These are phyloP conservation scores for Leucocoprinus sp. DNA, from an alignment of 768 basidiomycete genomes.

Conservation along the genomic window DNA sequence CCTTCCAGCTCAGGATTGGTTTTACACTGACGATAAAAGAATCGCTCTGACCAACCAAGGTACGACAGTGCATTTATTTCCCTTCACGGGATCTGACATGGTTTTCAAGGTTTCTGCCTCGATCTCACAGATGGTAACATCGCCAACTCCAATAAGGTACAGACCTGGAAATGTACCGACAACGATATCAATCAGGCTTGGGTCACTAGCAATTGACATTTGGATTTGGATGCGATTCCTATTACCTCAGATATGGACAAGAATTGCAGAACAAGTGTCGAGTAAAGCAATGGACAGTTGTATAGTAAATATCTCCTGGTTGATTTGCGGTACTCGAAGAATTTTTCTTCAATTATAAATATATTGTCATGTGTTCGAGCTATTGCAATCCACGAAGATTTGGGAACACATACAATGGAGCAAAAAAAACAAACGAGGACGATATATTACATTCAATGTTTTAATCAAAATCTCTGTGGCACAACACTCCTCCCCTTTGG, in stretches of 20 bases:
- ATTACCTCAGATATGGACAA: not conserved
- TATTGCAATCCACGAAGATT: no score
- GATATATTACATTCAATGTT: not conserved
- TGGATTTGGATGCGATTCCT: no score
- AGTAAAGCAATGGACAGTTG: not conserved
- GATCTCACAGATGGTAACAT: slow-evolving; percentile 17
- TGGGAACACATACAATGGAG: not conserved
- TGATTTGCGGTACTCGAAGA: not conserved
- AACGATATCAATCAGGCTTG: slow-evolving; percentile 17
- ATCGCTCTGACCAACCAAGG: slow-evolving; percentile 11
- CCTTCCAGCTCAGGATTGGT: slow-evolving; percentile 16
- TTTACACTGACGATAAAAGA: slow-evolving; percentile 10
- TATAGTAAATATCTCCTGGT: not conserved
- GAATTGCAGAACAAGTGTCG: no score
- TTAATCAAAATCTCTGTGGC: slow-evolving; percentile 2
- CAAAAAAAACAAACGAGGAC: not conserved
- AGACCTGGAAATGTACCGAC: slow-evolving; percentile 17
- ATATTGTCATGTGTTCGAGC: no score
- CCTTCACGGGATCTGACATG: not conserved
- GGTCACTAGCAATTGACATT: not conserved
- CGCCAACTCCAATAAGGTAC: slow-evolving; percentile 15
- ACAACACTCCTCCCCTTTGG: not conserved
- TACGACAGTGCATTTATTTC: not conserved
- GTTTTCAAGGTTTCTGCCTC: slow-evolving; percentile 14
- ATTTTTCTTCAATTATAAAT: no score